A percentile compares a stretch with the other conserved stretches of the same genome.
These are phyloP conservation scores for Linnemannia schmuckeri DNA, from an alignment of 192 early-diverging fungal species.

Conservation along the genomic window DNA sequence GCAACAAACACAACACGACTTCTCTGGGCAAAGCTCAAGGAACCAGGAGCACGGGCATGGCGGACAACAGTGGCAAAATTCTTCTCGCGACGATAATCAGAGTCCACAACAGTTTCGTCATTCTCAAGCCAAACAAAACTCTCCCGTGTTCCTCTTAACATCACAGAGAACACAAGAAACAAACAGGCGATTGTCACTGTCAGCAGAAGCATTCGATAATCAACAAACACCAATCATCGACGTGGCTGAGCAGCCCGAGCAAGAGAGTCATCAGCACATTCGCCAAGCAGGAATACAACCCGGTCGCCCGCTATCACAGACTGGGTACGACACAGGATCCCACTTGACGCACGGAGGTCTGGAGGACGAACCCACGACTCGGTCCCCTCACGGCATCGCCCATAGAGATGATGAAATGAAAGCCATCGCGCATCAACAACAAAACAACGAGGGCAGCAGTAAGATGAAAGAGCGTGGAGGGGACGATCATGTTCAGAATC, in stretches of 20 bases:
- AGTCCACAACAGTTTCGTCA: background rate
- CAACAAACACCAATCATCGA: background rate
- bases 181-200: background rate
- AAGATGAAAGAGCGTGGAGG: background rate
- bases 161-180: background rate
- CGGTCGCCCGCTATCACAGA: background rate
- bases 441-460: background rate
- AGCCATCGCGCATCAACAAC: background rate
- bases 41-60: background rate
- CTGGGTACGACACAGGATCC: background rate
- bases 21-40: background rate
- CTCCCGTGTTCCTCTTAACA: background rate
- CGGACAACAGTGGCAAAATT: background rate
- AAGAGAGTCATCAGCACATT: background rate
- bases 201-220: background rate
- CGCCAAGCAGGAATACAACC: background rate
- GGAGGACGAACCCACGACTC: background rate
- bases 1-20: slow-evolving; percentile 3
- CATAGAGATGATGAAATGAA: background rate
- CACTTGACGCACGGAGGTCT: background rate
- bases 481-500: background rate
- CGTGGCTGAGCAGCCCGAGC: background rate
- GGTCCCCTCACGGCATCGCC: background rate
- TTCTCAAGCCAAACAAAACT: background rate
- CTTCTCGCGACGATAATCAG: background rate